Conservation (phyloP, 2,329 filamentous ascomycete species). For the Alternaria novae-zelandiae region DNA sequence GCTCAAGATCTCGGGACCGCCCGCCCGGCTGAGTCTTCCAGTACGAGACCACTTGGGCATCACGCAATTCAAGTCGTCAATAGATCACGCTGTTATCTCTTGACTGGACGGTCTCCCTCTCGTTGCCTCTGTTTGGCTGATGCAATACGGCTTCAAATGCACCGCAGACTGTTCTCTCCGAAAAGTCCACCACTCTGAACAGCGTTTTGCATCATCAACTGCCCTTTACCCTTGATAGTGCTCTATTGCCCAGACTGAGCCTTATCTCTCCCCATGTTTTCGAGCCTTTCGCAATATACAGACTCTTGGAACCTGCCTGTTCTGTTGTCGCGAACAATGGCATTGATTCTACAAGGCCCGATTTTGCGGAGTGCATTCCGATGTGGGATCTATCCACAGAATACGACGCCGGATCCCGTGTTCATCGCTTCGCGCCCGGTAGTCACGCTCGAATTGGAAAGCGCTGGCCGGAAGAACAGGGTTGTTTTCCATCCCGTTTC, state of each 20-base stretch:
- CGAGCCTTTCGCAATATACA: not conserved
- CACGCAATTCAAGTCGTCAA: not conserved
- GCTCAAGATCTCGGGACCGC: not conserved
- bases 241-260: not conserved
- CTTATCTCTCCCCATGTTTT: not conserved
- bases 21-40: not conserved
- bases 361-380: not conserved
- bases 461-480: not conserved
- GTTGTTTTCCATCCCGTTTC: not conserved
- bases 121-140: not conserved
- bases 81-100: not conserved
- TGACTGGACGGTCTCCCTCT: not conserved
- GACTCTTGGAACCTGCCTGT: not conserved
- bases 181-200: not conserved
- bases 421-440: conserved; percentile 5
- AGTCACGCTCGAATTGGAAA: not conserved
- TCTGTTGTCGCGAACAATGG: not conserved
- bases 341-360: not conserved
- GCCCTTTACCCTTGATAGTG: not conserved
- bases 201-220: not conserved
- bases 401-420: not conserved
- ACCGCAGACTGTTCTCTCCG: not conserved
- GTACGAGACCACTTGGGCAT: not conserved
- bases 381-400: conserved; percentile 1
- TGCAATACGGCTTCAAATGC: not conserved